phyloP scores from a whole-genome alignment of 1,284 basidiomycete genomes.

The Leccinum colubrinum region DNA sequence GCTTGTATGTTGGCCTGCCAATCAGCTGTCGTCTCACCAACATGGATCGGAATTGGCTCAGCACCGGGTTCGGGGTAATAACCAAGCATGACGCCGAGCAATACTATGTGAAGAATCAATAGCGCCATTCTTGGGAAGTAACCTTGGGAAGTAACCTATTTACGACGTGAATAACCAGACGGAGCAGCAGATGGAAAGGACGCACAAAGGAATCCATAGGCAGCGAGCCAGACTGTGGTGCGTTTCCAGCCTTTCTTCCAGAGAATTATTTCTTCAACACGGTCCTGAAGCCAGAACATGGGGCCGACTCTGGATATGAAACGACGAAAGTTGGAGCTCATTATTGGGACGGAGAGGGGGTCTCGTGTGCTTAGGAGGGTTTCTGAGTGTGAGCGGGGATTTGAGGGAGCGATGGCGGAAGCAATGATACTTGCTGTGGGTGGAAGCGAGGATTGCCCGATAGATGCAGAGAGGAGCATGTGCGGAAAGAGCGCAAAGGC shows the following conservation, averaged over 20 bases:
- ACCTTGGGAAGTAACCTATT: constrained; percentile 69
- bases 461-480: constrained; percentile 24
- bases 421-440: constrained; percentile 11
- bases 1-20: constrained; percentile 79
- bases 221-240: constrained; percentile 64
- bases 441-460: constrained; percentile 1
- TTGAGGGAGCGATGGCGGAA: constrained; percentile 22
- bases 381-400: constrained; percentile 17
- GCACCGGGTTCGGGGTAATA: constrained; percentile 46
- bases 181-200: constrained; percentile 11
- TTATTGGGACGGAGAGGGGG: constrained; percentile 68
- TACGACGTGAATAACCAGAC: background rate
- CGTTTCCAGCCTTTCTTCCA: constrained; percentile 71
- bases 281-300: constrained; percentile 77
- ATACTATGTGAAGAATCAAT: constrained; percentile 56
- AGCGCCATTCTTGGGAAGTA: constrained; percentile 65
- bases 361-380: constrained; percentile 50
- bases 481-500: constrained; percentile 28
- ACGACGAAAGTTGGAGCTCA: constrained; percentile 69
- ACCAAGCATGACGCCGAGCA: constrained; percentile 57
- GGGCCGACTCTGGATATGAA: constrained; percentile 67
- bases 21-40: constrained; percentile 55
- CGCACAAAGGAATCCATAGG: constrained; percentile 71
- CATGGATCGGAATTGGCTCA: constrained; percentile 39
- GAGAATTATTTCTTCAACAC: constrained; percentile 68